These are phyloP conservation scores for Chrysoporthe puriensis DNA, from an alignment of 2,329 filamentous ascomycete species.

Conservation along the genomic window DNA sequence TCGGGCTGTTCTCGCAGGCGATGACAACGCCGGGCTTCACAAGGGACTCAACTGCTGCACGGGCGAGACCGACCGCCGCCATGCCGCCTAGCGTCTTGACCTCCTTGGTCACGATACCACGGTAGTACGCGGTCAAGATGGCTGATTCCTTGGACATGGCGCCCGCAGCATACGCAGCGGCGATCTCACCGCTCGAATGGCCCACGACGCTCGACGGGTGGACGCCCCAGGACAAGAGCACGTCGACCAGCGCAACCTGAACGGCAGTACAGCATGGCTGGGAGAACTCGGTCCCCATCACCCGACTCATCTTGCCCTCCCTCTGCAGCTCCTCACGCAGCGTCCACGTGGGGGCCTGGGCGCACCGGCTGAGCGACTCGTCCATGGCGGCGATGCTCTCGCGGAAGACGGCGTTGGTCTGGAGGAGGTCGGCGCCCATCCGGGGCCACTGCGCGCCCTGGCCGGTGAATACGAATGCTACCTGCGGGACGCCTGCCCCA, in stretches of 20 bases:
- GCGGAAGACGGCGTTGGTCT: slow-evolving; percentile 29
- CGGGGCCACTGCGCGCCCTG: slow-evolving; percentile 36
- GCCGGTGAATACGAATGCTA: slow-evolving; percentile 28
- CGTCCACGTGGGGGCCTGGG: background rate
- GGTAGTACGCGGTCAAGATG: background rate
- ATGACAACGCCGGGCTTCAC: slow-evolving; percentile 7
- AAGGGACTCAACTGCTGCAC: slow-evolving; percentile 1
- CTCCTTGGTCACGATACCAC: slow-evolving; percentile 4
- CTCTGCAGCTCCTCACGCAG: slow-evolving; percentile 32
- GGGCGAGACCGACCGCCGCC: slow-evolving; percentile 6
- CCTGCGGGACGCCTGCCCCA: background rate
- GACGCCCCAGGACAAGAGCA: slow-evolving; percentile 33
- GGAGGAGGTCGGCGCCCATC: slow-evolving; percentile 37
- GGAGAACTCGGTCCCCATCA: slow-evolving; percentile 35
- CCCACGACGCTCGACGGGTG: slow-evolving; percentile 37
- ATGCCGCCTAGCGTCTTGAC: slow-evolving; percentile 1
- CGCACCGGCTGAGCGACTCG: background rate
- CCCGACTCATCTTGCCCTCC: slow-evolving; percentile 22
- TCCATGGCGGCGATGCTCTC: background rate
- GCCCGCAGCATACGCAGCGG: slow-evolving; percentile 19
- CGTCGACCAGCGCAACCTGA: slow-evolving; percentile 36
- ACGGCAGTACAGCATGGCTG: slow-evolving; percentile 40
- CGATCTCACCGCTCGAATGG: slow-evolving; percentile 32
- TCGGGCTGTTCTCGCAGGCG: slow-evolving; percentile 28
- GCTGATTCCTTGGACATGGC: slow-evolving; percentile 7